These are phyloP conservation scores for Cyphellophora europaea DNA, from an alignment of 2,329 filamentous ascomycete genomes.

Conservation along the genomic window DNA sequence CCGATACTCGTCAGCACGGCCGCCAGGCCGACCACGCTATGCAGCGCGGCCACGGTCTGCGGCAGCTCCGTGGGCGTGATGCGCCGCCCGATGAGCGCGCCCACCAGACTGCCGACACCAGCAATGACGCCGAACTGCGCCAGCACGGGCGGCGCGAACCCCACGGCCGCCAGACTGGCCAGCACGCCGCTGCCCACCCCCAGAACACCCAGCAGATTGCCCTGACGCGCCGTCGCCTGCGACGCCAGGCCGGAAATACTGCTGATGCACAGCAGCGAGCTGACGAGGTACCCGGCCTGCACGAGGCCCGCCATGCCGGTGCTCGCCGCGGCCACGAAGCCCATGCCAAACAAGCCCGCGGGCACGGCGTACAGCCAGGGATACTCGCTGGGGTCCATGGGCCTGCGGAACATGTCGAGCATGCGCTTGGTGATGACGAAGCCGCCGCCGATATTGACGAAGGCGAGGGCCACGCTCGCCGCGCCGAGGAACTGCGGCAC, in stretches of 20 bases:
- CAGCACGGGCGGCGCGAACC: slow-evolving; percentile 69
- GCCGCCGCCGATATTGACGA: slow-evolving; percentile 79
- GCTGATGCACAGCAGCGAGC: slow-evolving; percentile 69
- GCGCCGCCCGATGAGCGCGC: slow-evolving; percentile 67
- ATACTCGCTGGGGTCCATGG: slow-evolving; percentile 80
- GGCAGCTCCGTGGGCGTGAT: slow-evolving; percentile 84
- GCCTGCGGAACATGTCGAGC: slow-evolving; percentile 83
- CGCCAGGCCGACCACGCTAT: slow-evolving; percentile 82
- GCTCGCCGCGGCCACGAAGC: slow-evolving; percentile 68
- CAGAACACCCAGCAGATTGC: slow-evolving; percentile 77
- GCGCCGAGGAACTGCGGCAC: slow-evolving; percentile 72
- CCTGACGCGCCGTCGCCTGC: slow-evolving; percentile 72
- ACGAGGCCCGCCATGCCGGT: slow-evolving; percentile 78
- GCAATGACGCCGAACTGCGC: slow-evolving; percentile 73
- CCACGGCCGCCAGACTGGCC: slow-evolving; percentile 70
- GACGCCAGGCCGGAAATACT: slow-evolving; percentile 75
- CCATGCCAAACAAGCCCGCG: slow-evolving; percentile 66
- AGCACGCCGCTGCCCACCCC: slow-evolving; percentile 77
- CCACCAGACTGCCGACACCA: slow-evolving; percentile 57
- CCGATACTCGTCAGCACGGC: slow-evolving; percentile 83
- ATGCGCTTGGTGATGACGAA: slow-evolving; percentile 90
- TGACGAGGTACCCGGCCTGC: slow-evolving; percentile 78
- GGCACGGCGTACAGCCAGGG: slow-evolving; percentile 79
- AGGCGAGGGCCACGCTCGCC: slow-evolving; percentile 70
- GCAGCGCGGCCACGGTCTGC: slow-evolving; percentile 79